phyloP scores from a whole-genome alignment of 306 rosid genomes.

The Vigna mungo region DNA sequence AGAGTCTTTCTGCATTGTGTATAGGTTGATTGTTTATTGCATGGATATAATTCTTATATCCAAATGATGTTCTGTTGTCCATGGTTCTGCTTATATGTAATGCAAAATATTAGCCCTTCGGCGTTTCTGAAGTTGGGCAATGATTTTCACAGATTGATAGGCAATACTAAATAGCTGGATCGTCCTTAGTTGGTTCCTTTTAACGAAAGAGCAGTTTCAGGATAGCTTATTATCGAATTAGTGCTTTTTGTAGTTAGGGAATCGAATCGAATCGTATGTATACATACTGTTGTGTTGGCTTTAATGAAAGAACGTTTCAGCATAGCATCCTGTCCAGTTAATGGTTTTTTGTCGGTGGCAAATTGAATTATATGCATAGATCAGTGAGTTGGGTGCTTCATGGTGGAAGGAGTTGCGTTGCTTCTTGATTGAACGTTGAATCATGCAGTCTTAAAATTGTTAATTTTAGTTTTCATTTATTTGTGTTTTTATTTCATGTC shows the following conservation, averaged over 20 bases:
- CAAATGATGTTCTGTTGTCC: constrained; percentile 49
- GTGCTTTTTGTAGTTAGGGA: neutral
- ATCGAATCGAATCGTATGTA: constrained; percentile 7
- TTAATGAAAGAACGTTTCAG: constrained; percentile 8
- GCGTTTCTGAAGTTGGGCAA: constrained; percentile 40
- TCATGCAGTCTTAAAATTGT: too few species aligned
- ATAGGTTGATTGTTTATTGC: constrained; percentile 66
- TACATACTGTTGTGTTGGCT: constrained; percentile 7
- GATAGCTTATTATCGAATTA: constrained; percentile 21
- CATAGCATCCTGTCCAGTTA: constrained; percentile 3
- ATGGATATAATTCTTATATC: constrained; percentile 57
- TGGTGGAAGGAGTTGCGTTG: neutral
- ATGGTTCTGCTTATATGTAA: constrained; percentile 46
- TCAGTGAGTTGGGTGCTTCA: neutral
- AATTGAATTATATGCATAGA: neutral
- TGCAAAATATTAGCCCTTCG: constrained; percentile 41
- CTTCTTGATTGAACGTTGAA: neutral
- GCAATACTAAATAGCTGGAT: constrained; percentile 44
- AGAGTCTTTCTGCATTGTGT: constrained; percentile 63
- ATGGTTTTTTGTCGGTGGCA: neutral
- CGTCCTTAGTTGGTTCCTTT: constrained; percentile 35
- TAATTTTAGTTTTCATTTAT: too few species aligned
- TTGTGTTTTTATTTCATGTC: too few species aligned
- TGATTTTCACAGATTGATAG: constrained; percentile 38
- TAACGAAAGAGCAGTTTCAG: constrained; percentile 32